These are phyloP conservation scores for Vaccinium darrowii DNA, from an alignment of 148 eudicot species.

Conservation along the genomic window DNA sequence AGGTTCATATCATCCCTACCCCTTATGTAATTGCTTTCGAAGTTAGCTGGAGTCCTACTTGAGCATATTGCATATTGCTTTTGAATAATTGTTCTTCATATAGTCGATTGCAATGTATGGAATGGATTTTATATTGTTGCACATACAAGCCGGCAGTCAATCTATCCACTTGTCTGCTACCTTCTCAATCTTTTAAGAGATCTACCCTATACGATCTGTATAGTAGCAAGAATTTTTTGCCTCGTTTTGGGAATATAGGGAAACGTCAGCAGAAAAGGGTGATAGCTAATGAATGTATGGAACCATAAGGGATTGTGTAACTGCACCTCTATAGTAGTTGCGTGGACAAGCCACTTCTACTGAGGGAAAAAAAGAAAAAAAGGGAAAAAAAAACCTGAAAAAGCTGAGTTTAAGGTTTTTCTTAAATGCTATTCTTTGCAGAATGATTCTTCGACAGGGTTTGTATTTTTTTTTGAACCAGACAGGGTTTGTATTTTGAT, in stretches of 20 bases:
- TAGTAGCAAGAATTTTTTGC: neutral
- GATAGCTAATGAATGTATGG: neutral
- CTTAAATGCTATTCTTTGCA: neutral
- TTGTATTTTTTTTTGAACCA: no score
- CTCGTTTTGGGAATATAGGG: slow-evolving; percentile 5
- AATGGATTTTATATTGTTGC: neutral
- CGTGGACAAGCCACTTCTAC: neutral
- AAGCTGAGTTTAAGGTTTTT: neutral
- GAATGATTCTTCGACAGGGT: neutral
- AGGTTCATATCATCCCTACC: neutral
- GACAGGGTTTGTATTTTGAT: neutral
- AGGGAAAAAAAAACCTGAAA: neutral
- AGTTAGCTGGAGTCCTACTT: slow-evolving; percentile 7
- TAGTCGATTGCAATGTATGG: neutral
- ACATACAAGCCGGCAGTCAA: neutral
- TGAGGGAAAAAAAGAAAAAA: neutral
- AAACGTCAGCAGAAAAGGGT: neutral
- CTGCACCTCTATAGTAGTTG: neutral
- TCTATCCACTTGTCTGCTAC: neutral
- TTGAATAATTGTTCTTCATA: neutral
- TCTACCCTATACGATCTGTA: neutral
- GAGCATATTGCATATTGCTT: neutral
- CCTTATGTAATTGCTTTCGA: neutral
- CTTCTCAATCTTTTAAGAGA: slow-evolving; percentile 6
- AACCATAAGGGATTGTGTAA: neutral